A percentile compares a stretch with the other conserved stretches of the same genome.
Conservation (phyloP, 768 basidiomycete genomes). For the Xerocomus spinulosus region DNA sequence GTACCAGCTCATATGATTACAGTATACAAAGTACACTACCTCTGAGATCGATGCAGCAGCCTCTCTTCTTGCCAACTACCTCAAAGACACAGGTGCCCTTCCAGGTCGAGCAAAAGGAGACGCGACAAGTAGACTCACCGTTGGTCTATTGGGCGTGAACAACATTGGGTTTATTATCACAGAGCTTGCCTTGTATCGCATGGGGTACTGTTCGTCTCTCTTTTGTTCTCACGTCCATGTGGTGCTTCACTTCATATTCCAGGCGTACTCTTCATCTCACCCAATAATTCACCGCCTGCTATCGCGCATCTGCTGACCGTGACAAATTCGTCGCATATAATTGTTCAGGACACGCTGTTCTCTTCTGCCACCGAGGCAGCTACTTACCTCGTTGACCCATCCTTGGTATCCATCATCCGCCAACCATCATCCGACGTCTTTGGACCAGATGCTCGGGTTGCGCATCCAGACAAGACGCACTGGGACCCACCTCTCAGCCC, state of each 20-base stretch:
- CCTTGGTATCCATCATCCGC: constrained; percentile 21
- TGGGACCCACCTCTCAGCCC: constrained; percentile 23
- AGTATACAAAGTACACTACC: constrained; percentile 26
- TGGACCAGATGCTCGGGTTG: constrained; percentile 10
- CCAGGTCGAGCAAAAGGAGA: constrained; percentile 24
- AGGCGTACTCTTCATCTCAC: constrained; percentile 36
- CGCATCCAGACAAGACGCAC: constrained; percentile 17
- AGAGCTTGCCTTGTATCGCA: constrained; percentile 26
- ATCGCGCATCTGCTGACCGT: constrained; percentile 40
- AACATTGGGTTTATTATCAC: constrained; percentile 26
- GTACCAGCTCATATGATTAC: background rate
- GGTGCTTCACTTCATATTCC: background rate
- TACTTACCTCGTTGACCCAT: constrained; percentile 13
- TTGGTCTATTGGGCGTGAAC: constrained; percentile 25
- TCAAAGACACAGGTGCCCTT: constrained; percentile 17
- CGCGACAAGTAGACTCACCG: constrained; percentile 20
- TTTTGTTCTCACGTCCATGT: background rate
- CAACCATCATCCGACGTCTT: constrained; percentile 21
- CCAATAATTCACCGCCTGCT: constrained; percentile 44
- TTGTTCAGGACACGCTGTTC: constrained; percentile 18
- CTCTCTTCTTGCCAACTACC: constrained; percentile 25
- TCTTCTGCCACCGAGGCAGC: constrained; percentile 16
- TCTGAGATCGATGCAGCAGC: constrained; percentile 24
- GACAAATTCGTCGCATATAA: constrained; percentile 20
- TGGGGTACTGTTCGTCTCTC: constrained; percentile 28